These are phyloP conservation scores for Tubosaeta sp. DNA, from an alignment of 768 basidiomycete species.

Conservation along the genomic window DNA sequence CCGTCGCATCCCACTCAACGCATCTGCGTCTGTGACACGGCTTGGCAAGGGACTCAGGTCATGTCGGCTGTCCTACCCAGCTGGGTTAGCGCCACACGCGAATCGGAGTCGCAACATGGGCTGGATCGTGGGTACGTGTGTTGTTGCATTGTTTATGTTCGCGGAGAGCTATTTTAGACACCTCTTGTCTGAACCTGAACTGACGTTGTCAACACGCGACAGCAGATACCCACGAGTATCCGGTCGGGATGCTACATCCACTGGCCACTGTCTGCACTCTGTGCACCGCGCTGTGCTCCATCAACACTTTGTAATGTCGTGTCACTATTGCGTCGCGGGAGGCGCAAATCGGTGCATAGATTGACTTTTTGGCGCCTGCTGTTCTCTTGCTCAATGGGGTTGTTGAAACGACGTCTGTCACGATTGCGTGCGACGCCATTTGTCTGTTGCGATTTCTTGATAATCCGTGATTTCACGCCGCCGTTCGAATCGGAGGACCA, in stretches of 20 bases:
- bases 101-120: neutral
- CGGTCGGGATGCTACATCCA: neutral
- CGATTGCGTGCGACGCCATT: neutral
- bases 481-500: neutral
- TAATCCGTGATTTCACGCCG: neutral
- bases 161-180: neutral
- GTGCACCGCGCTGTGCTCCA: neutral
- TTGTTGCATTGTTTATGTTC: neutral
- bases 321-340: neutral
- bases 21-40: neutral
- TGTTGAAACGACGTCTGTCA: neutral
- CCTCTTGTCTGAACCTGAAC: neutral
- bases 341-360: neutral
- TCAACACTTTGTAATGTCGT: slow-evolving; percentile 4
- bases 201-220: neutral
- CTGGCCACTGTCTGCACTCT: neutral
- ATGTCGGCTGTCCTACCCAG: neutral
- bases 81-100: neutral
- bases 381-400: neutral
- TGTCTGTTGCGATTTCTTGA: neutral
- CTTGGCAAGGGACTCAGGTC: too few relatives aligned
- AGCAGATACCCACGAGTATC: neutral
- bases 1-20: neutral
- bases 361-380: neutral
- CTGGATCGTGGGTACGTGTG: neutral